Percentiles rank a stretch among this genome's conserved stretches.
Conservation (phyloP, 1,284 basidiomycete genomes). For the Moesziomyces aphidis region DNA sequence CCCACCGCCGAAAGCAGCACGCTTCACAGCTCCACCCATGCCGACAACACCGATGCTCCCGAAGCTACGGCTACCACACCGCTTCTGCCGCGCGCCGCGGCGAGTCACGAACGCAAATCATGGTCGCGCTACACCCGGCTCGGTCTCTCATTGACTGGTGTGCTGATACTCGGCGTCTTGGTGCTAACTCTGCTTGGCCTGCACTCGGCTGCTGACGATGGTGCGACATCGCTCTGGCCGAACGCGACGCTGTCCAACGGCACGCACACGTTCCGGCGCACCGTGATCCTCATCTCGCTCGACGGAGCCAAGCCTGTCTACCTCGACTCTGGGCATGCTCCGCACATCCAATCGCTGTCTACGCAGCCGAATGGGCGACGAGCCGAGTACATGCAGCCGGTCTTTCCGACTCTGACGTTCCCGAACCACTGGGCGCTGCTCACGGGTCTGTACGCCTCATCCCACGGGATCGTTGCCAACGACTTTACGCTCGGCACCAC, state of each 20-base stretch:
- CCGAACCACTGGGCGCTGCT: conserved; percentile 70
- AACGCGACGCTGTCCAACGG: conserved; percentile 30
- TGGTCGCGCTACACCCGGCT: conserved; percentile 6
- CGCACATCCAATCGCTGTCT: conserved; percentile 72
- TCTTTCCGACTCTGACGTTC: conserved; percentile 91
- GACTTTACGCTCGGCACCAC: conserved; percentile 74
- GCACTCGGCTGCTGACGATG: neutral
- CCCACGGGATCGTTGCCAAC: conserved; percentile 87
- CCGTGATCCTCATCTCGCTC: conserved; percentile 84
- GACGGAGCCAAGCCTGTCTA: conserved; percentile 89
- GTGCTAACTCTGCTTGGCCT: conserved; percentile 4
- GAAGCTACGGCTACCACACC: conserved; percentile 5
- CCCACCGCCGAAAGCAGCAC: neutral
- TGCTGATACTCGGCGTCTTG: conserved; percentile 2
- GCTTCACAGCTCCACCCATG: neutral
- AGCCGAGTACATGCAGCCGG: conserved; percentile 74
- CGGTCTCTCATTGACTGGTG: conserved; percentile 6
- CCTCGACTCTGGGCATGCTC: conserved; percentile 82
- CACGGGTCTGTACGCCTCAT: conserved; percentile 69
- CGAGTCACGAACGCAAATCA: neutral
- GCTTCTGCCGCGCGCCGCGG: conserved; percentile 1
- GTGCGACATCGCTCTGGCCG: conserved; percentile 9
- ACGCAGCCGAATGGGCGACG: neutral
- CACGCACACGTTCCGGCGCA: conserved; percentile 69
- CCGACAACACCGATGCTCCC: neutral